Evolutionary conservation across 2,329 filamentous ascomycete species (phyloP), one percentile per base, ranked within the genome.

Genomic region (Huntiella decipiens): DNA sequence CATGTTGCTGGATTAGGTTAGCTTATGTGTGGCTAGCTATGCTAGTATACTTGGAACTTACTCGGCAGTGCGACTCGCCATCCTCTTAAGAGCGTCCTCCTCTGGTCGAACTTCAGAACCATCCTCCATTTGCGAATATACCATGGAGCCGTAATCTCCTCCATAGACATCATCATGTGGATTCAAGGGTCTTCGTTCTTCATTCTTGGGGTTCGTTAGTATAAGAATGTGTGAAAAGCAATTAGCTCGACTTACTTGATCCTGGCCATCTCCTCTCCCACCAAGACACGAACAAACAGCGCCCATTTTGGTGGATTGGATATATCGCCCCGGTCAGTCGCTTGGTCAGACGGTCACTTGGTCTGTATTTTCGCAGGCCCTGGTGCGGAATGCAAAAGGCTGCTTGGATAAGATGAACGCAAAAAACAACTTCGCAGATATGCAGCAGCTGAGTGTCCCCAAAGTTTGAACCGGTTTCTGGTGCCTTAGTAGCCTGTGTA

Each of bases 1-100:
- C 61, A 79, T 72, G 54, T 78, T 77, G 54, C 75, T 79, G 33
- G 34, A 4, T 37, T 39, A 45, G 38, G 50, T 53, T 50, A 53
- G 51, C 45, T 38, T 4, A 8, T 19, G 17, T 19, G 4, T 19
- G 17, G 17, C 19, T 10, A 40, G 38, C 7, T 8, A 8, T 2
- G 13, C 32, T 28, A 36, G 35, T 45, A 46, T 43, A 28, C 11
- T 13, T 2, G 4, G 4, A 35, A 56, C 66, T 52, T 64, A 79
- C 75, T 77, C 73, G 41, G 75, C 77, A 42, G 75, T 79, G 52
- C 71, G 71, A 39, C 72, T 71, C 31, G 79, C 72, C 4, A 79
- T 73, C 52, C 70, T 66, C 57, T 78, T 74, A 44, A 79, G 59
- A 47, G 75, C 74, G 58, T 79, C 76, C 39, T 67, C 72, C 59